Evolutionary conservation across 352 stramenopile species (phyloP).

Genomic region (Phytophthora pistaciae): DNA sequence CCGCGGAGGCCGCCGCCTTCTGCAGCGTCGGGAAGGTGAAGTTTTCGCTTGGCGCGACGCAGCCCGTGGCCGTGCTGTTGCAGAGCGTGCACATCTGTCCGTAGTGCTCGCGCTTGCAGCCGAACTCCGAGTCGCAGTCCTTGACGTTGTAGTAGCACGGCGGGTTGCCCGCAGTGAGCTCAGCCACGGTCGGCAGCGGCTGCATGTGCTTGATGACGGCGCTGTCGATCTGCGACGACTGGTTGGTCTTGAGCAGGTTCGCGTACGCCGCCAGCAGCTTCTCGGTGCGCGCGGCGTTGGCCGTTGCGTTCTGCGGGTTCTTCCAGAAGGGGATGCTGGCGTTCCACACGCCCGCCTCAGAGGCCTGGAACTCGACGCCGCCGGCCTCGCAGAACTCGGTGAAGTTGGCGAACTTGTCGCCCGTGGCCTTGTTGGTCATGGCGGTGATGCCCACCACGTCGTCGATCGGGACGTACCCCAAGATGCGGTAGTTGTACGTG

Average conservation of each 20-base stretch:
- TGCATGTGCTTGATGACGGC: constrained; percentile 47
- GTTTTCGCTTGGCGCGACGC: constrained; percentile 28
- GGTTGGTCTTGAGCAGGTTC: constrained; percentile 32
- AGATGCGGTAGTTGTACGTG: constrained; percentile 79
- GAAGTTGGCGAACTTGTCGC: constrained; percentile 63
- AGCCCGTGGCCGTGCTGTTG: constrained; percentile 31
- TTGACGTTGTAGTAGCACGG: constrained; percentile 74
- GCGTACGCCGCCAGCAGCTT: constrained; percentile 63
- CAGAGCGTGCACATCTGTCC: constrained; percentile 71
- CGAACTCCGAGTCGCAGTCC: constrained; percentile 52
- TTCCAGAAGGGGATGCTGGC: constrained; percentile 69
- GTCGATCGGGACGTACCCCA: constrained; percentile 77
- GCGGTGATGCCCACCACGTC: constrained; percentile 81
- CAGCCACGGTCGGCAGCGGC: constrained; percentile 48
- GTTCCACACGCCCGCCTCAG: constrained; percentile 43
- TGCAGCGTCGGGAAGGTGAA: constrained; percentile 53
- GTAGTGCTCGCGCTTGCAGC: constrained; percentile 70
- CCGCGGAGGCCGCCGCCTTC: constrained; percentile 27
- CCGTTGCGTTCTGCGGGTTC: constrained; percentile 53
- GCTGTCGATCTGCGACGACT: constrained; percentile 44
- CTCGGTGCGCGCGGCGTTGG: constrained; percentile 50
- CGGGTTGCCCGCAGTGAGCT: constrained; percentile 59
- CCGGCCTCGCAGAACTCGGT: constrained; percentile 72
- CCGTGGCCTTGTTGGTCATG: constrained; percentile 49
- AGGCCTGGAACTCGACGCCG: constrained; percentile 67